phyloP scores from a whole-genome alignment of 2,329 filamentous ascomycete species.

The Sporothrix pseudoabietina region DNA sequence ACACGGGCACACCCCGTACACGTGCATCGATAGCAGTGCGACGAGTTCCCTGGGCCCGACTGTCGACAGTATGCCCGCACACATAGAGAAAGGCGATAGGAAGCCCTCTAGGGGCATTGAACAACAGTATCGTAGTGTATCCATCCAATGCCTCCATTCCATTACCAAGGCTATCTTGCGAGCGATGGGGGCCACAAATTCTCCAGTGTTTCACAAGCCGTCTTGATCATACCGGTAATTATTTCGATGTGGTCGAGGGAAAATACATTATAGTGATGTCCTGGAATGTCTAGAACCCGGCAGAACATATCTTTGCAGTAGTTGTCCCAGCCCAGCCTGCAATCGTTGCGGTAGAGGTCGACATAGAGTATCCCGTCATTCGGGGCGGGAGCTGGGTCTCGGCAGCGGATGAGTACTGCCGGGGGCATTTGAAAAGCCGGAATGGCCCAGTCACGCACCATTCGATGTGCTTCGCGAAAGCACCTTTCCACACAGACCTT shows the following conservation, averaged over 20 bases:
- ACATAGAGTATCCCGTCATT: slow-evolving; percentile 40
- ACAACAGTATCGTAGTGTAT: not conserved
- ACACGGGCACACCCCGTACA: too few relatives aligned
- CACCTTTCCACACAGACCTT: slow-evolving; percentile 42
- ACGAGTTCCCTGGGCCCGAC: too few relatives aligned
- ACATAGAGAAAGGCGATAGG: not conserved
- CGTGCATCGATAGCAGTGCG: too few relatives aligned
- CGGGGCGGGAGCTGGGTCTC: slow-evolving; percentile 44
- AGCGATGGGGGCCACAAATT: slow-evolving; percentile 29
- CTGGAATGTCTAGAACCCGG: slow-evolving; percentile 52
- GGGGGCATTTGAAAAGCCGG: slow-evolving; percentile 42
- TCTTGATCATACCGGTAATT: slow-evolving; percentile 38
- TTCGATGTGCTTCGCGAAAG: slow-evolving; percentile 48
- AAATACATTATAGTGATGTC: slow-evolving; percentile 57
- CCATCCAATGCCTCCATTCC: not conserved
- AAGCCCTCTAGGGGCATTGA: not conserved
- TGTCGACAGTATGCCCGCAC: not conserved
- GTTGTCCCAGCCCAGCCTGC: slow-evolving; percentile 52
- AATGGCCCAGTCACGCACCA: slow-evolving; percentile 45
- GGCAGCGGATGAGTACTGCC: slow-evolving; percentile 51
- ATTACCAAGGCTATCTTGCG: not conserved
- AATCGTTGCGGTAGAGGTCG: slow-evolving; percentile 49
- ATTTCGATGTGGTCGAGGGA: slow-evolving; percentile 38
- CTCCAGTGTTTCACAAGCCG: slow-evolving; percentile 39
- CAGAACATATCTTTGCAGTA: slow-evolving; percentile 51